Evolutionary conservation across 805 yeast species (phyloP).

Genomic region (Yamadazyma takamatsuzukensis): DNA sequence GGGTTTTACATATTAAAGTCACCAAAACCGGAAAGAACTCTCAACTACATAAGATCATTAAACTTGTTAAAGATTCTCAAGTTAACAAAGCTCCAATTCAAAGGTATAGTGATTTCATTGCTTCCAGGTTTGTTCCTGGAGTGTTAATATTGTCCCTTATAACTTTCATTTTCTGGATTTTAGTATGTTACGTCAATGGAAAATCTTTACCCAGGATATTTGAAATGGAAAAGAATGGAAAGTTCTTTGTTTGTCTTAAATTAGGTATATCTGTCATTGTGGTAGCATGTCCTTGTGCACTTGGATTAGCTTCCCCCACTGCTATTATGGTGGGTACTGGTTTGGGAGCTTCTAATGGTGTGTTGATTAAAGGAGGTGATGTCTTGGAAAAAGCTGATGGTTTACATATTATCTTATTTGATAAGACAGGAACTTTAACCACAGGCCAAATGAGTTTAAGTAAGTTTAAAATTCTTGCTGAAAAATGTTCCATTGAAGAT

Average conservation of each 20-base stretch:
- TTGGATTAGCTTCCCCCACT: constrained; percentile 97
- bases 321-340: constrained; percentile 99
- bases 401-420: constrained; percentile 71
- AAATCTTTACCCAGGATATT: constrained; percentile 46
- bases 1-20: constrained; percentile 66
- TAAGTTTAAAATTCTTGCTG: constrained; percentile 8
- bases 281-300: constrained; percentile 98
- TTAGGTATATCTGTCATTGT: constrained; percentile 89
- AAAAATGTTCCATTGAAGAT: not conserved
- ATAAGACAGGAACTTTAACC: constrained; percentile 95
- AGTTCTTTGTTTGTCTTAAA: constrained; percentile 64
- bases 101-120: constrained; percentile 77
- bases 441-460: constrained; percentile 66
- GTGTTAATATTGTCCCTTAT: constrained; percentile 57
- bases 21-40: constrained; percentile 77
- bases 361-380: constrained; percentile 90
- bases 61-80: constrained; percentile 86
- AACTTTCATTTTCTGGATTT: constrained; percentile 52
- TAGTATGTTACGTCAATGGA: constrained; percentile 25
- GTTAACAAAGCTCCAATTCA: constrained; percentile 87
- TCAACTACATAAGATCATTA: constrained; percentile 81
- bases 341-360: constrained; percentile 86
- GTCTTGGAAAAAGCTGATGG: constrained; percentile 70
- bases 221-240: constrained; percentile 45
- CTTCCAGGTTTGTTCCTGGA: constrained; percentile 80